Base-by-base conservation (phyloP, 352 stramenopile species). In the Globisporangium polare region DNA sequence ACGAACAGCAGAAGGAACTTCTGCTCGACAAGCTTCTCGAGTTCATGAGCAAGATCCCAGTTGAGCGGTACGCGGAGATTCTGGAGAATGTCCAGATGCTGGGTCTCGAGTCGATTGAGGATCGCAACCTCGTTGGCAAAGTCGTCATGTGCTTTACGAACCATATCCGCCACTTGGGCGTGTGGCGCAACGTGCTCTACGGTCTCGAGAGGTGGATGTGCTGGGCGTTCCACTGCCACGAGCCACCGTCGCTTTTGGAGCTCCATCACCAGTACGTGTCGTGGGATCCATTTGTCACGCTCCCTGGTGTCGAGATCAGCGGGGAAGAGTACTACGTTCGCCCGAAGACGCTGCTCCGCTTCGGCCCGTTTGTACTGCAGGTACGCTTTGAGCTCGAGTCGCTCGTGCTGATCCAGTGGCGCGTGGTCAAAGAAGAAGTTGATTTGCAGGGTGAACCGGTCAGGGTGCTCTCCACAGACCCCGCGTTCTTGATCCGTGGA, bases 151-250 rank as follows among this genome's bases (percentile, higher is more conserved):
- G 60, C 22, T 69, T 90, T 31, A 62, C 79, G 12, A 83, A 88
- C 54, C 66, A 67, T 18, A 43, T 84, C n/a, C 50, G 63, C 10
- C 60, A 78, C 12, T 10, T 78, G 1, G 70, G 77, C 20, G 71
- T 88, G 39, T 91, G 79, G 79, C 63, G 67, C n/a, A 74, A 75
- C 20, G 50, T 91, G 37, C 59, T 81, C 5, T 53, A 69, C 17
- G 60, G 35, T 17, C 26, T 89, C 0, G 74, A 82, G 26, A 56
- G 60, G 9, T 89, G 78, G 78, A 56, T 80, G 8, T 31, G 27
- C 20, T 58, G 61, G 51, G 50, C n/a, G 17, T 63, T 67, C 41
- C 35, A 42, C 1, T 63, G 58, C 3, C 0, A 22, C 7, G 42
- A 53, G 49, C 20, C 74, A 15, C 68, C 73, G 15, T 84, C 75